Conservation (phyloP, 129 eudicot species). For the Flaveria linearis region DNA sequence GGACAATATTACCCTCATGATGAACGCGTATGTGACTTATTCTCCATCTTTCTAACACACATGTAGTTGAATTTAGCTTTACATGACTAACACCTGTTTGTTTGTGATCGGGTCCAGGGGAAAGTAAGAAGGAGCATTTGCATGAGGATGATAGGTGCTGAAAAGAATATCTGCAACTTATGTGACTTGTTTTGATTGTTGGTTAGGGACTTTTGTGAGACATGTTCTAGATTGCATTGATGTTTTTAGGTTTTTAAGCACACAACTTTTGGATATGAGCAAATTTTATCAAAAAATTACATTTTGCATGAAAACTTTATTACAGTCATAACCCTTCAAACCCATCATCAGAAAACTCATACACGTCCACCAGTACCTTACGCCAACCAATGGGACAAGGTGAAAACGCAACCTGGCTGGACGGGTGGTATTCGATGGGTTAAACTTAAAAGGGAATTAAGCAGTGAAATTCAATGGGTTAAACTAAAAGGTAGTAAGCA, state of each 20-base stretch:
- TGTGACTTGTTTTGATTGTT: conserved; percentile 9
- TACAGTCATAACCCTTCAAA: no score
- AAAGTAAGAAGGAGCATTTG: conserved; percentile 23
- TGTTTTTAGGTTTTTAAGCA: conserved; percentile 19
- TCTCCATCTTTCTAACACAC: not conserved
- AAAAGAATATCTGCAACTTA: not conserved
- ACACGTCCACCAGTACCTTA: not conserved
- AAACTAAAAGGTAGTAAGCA: no score
- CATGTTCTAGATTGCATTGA: not conserved
- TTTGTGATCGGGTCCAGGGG: conserved; percentile 30
- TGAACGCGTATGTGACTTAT: conserved; percentile 52
- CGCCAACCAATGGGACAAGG: not conserved
- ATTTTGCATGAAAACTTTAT: not conserved
- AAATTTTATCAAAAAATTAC: not conserved
- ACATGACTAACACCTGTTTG: conserved; percentile 1
- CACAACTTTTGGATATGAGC: conserved; percentile 10
- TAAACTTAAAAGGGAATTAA: not conserved
- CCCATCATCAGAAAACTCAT: not conserved
- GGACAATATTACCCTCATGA: conserved; percentile 76
- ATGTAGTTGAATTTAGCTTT: not conserved
- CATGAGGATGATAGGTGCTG: conserved; percentile 15
- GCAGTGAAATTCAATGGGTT: no score
- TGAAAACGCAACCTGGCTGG: not conserved
- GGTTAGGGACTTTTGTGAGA: conserved; percentile 12
- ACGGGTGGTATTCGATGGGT: not conserved